Conservation (phyloP, 352 stramenopile species). For the Thalassiosira mediterranea region DNA sequence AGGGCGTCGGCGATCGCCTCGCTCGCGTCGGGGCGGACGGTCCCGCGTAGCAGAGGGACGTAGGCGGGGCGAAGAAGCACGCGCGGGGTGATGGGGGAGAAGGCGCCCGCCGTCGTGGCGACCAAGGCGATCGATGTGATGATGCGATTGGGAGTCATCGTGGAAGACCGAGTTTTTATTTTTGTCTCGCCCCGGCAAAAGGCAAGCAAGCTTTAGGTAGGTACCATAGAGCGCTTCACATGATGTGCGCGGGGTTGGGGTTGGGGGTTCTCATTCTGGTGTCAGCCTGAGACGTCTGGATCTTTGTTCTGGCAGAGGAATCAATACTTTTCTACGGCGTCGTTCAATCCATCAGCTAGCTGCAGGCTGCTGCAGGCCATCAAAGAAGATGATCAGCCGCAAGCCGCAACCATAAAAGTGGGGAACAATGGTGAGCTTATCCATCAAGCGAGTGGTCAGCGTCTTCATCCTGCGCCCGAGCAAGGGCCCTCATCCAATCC, state of each 20-base stretch:
- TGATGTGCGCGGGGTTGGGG: too few species aligned
- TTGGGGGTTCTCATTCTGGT: too few species aligned
- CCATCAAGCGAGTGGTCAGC: slow-evolving; percentile 45
- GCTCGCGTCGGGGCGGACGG: too few species aligned
- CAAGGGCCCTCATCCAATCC: slow-evolving; percentile 1
- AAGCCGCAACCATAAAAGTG: background rate
- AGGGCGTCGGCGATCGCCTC: slow-evolving; percentile 34
- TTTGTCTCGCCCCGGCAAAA: too few species aligned
- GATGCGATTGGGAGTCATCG: background rate
- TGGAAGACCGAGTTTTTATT: background rate
- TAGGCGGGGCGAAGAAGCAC: too few species aligned
- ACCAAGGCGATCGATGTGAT: background rate
- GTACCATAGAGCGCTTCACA: too few species aligned
- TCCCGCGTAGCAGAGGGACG: background rate
- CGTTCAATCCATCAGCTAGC: background rate
- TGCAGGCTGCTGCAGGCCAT: background rate
- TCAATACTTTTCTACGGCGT: too few species aligned
- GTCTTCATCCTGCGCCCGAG: slow-evolving; percentile 39
- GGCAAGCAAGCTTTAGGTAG: too few species aligned
- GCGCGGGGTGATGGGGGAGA: too few species aligned
- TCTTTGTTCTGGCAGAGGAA: too few species aligned
- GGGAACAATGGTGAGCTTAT: slow-evolving; percentile 28
- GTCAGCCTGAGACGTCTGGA: too few species aligned
- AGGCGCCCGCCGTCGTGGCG: background rate
- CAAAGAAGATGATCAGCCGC: background rate